Base-by-base conservation (phyloP, 2,329 filamentous ascomycete genomes). In the Talaromyces pinophilus region DNA sequence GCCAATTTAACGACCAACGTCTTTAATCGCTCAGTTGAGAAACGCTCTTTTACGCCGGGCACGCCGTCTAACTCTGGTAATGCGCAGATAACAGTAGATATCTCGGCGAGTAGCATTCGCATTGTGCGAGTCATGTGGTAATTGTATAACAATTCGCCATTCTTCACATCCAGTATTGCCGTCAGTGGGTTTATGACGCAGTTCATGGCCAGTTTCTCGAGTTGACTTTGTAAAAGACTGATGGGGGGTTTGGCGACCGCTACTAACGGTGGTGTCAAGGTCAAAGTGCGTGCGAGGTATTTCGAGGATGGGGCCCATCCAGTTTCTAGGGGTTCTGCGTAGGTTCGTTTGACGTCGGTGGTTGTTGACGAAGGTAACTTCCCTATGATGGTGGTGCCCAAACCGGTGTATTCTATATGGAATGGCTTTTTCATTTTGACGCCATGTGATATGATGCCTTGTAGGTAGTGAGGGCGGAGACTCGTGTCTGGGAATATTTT, bases 101-200 rank as follows among this genome's bases (percentile, higher is more conserved):
- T 89, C 77, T 99, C 95, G 11, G 85, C 81, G 2, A 97, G 80
- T 3, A 98, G 83, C 38, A 89, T 80, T 50, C 89, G 84, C 79
- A 94, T 90, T 52, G 91, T 84, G 48, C 85, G 83, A 17, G 86
- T 86, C 0, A 91, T 84, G 46, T 86, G 81, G 68, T 83, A 84
- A 77, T 93, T 93, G 72, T 86, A 84, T 7, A 90, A 79, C 0
- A 98, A 78, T 57, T 88, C 83, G 52, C 90, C 87, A 74, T 96
- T 96, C 33, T 86, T 84, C 71, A 89, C 87, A 71, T 96, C 91
- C 62, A 96, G 84, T 8, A 96, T 81, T 1, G 91, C 89, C 3
- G 92, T 93, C 5, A 97, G 82, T 0, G 94, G 89, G 69, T 97
- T 93, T 64, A 96, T 87, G 33, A 95, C 84, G 59, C 88, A 86